Conservation (phyloP, 2,329 filamentous ascomycete genomes). For the Cadophora sp. region DNA sequence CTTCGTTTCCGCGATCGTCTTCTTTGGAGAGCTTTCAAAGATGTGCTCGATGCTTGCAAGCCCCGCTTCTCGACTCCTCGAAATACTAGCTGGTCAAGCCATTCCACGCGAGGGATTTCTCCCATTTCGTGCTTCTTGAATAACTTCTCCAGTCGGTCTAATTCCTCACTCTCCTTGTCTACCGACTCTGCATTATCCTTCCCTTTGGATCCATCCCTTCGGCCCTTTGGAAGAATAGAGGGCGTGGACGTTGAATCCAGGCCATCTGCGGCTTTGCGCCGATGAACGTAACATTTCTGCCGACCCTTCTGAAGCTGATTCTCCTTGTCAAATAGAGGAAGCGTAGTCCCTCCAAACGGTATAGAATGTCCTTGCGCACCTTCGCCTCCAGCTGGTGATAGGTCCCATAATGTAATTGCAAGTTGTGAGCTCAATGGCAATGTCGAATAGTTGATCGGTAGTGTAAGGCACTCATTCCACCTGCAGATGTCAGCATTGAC, state of each 20-base stretch:
- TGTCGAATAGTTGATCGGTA: constrained; percentile 85
- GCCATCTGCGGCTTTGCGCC: constrained; percentile 84
- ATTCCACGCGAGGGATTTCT: constrained; percentile 90
- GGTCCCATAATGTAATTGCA: constrained; percentile 94
- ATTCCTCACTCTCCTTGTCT: constrained; percentile 80
- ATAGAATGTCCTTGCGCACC: constrained; percentile 78
- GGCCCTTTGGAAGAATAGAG: constrained; percentile 64
- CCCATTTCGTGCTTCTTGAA: constrained; percentile 99
- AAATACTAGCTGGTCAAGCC: constrained; percentile 95
- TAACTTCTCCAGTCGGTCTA: constrained; percentile 85
- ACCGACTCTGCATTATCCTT: constrained; percentile 53
- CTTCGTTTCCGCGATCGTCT: constrained; percentile 47
- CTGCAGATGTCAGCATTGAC: constrained; percentile 49
- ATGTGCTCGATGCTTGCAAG: constrained; percentile 67
- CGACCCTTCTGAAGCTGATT: constrained; percentile 90
- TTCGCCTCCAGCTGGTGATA: constrained; percentile 78
- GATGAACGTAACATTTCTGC: constrained; percentile 88
- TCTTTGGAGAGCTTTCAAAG: constrained; percentile 63
- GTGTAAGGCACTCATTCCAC: constrained; percentile 96
- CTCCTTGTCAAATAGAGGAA: constrained; percentile 90
- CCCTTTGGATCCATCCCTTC: constrained; percentile 58
- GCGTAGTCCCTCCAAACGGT: constrained; percentile 92
- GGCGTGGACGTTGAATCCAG: constrained; percentile 82
- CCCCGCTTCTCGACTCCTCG: constrained; percentile 84
- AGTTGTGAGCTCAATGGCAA: constrained; percentile 83